These are phyloP conservation scores for Arabidopsis hybrid DNA, from an alignment of 441 rosid species.

Conservation along the genomic window DNA sequence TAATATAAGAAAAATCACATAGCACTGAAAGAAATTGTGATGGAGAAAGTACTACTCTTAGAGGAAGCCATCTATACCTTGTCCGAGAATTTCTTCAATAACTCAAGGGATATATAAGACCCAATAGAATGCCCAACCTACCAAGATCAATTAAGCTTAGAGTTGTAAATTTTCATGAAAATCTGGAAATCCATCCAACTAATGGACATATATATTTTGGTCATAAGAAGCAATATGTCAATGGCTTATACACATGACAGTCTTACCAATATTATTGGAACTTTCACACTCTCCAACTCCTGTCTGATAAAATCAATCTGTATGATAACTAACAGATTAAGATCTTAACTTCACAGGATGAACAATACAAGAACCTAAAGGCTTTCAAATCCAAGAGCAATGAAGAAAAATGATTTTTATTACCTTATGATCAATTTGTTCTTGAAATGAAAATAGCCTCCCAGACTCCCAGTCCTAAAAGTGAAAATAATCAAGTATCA, in stretches of 20 bases:
- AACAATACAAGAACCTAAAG: background rate
- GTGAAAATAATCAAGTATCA: conserved; percentile 17
- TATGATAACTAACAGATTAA: conserved; percentile 30
- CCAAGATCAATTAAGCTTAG: conserved; percentile 33
- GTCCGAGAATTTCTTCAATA: conserved; percentile 56
- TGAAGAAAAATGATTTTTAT: background rate
- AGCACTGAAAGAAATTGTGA: background rate
- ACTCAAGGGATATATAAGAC: conserved; percentile 69
- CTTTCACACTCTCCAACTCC: conserved; percentile 56
- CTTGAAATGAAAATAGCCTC: conserved; percentile 74
- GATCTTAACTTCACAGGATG: conserved; percentile 10
- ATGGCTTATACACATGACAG: background rate
- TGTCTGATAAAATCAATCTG: conserved; percentile 75
- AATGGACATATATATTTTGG: background rate
- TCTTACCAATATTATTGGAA: conserved; percentile 74
- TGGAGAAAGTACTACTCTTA: conserved; percentile 7
- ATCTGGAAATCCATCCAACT: background rate
- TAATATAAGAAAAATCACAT: conserved; percentile 1
- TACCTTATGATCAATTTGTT: conserved; percentile 90
- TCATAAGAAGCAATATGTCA: conserved; percentile 13
- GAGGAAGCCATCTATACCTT: conserved; percentile 54
- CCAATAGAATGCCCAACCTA: conserved; percentile 96
- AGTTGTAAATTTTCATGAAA: background rate
- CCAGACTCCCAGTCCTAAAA: conserved; percentile 71
- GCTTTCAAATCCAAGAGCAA: background rate